These are phyloP conservation scores for Populus tomentosa DNA, from an alignment of 441 rosid species.

Conservation along the genomic window DNA sequence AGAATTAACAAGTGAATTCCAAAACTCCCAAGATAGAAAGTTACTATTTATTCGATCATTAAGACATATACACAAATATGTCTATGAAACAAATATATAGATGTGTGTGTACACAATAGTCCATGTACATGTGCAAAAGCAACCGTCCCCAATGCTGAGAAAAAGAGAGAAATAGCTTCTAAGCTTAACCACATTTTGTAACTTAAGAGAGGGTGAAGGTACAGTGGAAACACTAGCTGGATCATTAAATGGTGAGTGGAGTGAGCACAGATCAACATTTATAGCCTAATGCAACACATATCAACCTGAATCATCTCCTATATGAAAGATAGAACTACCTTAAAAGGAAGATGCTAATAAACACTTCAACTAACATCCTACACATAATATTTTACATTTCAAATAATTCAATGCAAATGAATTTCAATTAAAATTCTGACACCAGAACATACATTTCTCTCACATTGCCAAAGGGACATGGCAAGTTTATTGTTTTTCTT, in stretches of 20 bases:
- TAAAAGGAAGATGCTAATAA: not conserved
- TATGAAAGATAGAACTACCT: conserved; percentile 1
- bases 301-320: not conserved
- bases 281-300: not conserved
- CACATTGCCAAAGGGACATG: not conserved
- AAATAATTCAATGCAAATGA: not conserved
- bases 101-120: too few relatives aligned
- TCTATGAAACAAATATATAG: too few relatives aligned
- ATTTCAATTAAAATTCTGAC: not conserved
- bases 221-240: not conserved
- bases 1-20: too few relatives aligned
- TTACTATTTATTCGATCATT: too few relatives aligned
- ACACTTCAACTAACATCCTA: not conserved
- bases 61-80: too few relatives aligned
- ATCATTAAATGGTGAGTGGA: not conserved
- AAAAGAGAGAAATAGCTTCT: not conserved
- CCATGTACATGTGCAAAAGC: too few relatives aligned
- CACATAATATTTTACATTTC: not conserved
- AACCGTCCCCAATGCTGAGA: not conserved
- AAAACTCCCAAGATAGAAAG: too few relatives aligned
- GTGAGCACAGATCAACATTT: not conserved
- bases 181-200: not conserved
- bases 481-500: not conserved
- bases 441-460: not conserved
- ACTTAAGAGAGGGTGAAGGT: not conserved